These are phyloP conservation scores for Gossypioides kirkii DNA, from an alignment of 345 rosid species.

Conservation along the genomic window DNA sequence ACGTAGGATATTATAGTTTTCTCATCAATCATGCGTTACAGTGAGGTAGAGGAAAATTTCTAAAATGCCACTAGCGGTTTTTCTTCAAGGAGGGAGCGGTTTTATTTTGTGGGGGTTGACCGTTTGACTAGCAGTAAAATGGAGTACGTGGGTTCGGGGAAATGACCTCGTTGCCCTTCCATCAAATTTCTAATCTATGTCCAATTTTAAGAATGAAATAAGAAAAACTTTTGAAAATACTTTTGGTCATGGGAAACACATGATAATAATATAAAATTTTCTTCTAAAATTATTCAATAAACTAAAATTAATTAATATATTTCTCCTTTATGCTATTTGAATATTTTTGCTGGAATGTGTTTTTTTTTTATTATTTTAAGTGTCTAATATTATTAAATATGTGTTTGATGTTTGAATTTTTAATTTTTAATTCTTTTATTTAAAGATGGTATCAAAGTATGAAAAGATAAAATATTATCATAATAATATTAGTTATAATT, in stretches of 20 bases:
- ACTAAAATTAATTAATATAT: too few species aligned
- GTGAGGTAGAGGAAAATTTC: not conserved
- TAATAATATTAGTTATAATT: too few species aligned
- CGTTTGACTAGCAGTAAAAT: conserved; percentile 40
- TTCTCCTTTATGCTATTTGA: too few species aligned
- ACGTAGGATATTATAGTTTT: conserved; percentile 34
- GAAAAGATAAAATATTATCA: too few species aligned
- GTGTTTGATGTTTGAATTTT: too few species aligned
- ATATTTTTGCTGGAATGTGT: too few species aligned
- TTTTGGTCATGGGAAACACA: not conserved
- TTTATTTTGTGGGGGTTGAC: conserved; percentile 37
- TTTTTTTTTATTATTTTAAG: too few species aligned
- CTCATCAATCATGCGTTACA: conserved; percentile 26
- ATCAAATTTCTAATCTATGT: not conserved
- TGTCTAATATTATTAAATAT: too few species aligned
- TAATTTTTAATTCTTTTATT: too few species aligned
- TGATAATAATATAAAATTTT: not conserved
- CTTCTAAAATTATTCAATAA: not conserved
- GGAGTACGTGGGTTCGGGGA: fast-evolving
- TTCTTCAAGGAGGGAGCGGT: conserved; percentile 8
- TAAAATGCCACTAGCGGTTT: conserved; percentile 27
- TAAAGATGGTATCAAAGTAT: too few species aligned
- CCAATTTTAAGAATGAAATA: not conserved
- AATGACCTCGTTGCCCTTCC: conserved; percentile 26
- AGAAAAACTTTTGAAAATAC: not conserved